Conservation (phyloP, 2,329 filamentous ascomycete species). For the Teratosphaeria zuluensis region DNA sequence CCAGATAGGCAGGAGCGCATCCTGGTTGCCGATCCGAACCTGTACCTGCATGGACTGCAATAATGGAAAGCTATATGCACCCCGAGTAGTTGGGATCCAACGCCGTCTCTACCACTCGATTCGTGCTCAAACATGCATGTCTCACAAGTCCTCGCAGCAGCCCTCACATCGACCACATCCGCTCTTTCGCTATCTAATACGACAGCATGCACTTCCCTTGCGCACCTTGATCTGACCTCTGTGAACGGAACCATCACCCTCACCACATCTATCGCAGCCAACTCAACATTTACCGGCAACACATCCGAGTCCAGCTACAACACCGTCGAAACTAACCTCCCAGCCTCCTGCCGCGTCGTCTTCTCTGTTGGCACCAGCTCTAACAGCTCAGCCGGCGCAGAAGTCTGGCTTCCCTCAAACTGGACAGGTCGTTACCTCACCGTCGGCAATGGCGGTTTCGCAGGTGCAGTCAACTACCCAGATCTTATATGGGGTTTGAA, state of each 20-base stretch:
- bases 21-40: not conserved
- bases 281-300: conserved; percentile 6
- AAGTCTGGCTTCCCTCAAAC: conserved; percentile 33
- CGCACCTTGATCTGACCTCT: not conserved
- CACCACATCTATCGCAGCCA: not conserved
- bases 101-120: no score
- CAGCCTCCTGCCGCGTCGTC: conserved; percentile 28
- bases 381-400: conserved; percentile 32
- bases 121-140: no score
- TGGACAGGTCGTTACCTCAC: conserved; percentile 21
- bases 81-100: no score
- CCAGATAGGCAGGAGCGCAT: not conserved
- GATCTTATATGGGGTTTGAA: conserved; percentile 31
- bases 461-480: conserved; percentile 37
- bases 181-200: not conserved
- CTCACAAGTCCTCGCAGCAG: no score
- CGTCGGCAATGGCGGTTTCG: conserved; percentile 38
- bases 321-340: conserved; percentile 1
- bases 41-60: not conserved
- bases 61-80: no score
- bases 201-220: not conserved
- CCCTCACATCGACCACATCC: no score
- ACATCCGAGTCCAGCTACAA: conserved; percentile 5
- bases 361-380: conserved; percentile 31
- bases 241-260: not conserved